Evolutionary conservation across 345 rosid species (phyloP).

Genomic region (Boechera stricta): DNA sequence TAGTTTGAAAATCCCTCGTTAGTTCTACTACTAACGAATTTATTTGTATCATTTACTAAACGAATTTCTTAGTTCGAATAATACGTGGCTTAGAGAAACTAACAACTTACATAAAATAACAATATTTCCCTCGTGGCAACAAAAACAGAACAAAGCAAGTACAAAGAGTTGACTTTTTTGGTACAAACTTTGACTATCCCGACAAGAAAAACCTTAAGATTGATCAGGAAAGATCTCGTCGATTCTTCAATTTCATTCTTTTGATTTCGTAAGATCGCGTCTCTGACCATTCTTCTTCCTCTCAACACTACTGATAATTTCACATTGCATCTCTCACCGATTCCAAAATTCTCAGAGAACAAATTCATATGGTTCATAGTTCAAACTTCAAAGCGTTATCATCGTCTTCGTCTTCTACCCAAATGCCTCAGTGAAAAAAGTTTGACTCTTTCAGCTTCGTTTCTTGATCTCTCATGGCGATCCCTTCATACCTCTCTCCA

Average conservation of each 20-base stretch:
- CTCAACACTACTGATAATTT: not conserved
- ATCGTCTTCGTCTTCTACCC: conserved; percentile 22
- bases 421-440: conserved; percentile 12
- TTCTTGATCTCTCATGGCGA: conserved; percentile 46
- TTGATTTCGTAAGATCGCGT: conserved; percentile 11
- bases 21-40: not conserved
- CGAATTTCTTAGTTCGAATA: not conserved
- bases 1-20: not conserved
- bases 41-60: not conserved
- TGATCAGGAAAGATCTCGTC: conserved; percentile 9
- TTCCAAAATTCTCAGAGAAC: not conserved
- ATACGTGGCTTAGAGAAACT: conserved; percentile 6
- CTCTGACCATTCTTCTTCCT: conserved; percentile 33
- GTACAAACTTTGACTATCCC: conserved; percentile 29
- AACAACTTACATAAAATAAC: not conserved
- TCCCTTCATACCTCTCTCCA: conserved; percentile 18
- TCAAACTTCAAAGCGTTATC: conserved; percentile 8
- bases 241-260: not conserved
- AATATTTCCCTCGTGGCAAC: conserved; percentile 28
- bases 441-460: not conserved
- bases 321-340: not conserved
- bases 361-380: conserved; percentile 21
- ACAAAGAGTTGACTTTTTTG: conserved; percentile 23
- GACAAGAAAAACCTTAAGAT: conserved; percentile 20
- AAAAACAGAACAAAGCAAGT: conserved; percentile 3